Evolutionary conservation across 1,284 basidiomycete genomes (phyloP).

Genomic region (Anthracocystis walkeri): DNA sequence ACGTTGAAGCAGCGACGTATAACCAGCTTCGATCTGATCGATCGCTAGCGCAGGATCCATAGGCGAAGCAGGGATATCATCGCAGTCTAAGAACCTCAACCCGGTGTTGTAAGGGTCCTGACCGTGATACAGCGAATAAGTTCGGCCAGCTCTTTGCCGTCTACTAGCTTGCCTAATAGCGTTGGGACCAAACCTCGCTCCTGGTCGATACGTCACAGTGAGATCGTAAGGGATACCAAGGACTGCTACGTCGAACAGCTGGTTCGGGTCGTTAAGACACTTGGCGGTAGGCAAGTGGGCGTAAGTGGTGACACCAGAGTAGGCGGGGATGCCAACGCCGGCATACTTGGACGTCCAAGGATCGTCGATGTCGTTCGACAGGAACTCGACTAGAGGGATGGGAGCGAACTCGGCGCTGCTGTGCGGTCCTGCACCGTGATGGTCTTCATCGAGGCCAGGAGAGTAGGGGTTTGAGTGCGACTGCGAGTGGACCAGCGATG

Average conservation of each 20-base stretch:
- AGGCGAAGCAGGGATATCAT: conserved; percentile 49
- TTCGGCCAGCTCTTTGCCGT: conserved; percentile 40
- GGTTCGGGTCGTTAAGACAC: conserved; percentile 30
- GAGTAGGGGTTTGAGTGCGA: conserved; percentile 23
- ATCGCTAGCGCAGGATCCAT: conserved; percentile 50
- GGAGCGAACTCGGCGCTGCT: conserved; percentile 36
- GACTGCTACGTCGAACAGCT: conserved; percentile 51
- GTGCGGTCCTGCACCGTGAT: conserved; percentile 45
- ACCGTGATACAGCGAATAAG: conserved; percentile 40
- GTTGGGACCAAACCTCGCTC: conserved; percentile 49
- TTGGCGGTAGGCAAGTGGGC: conserved; percentile 49
- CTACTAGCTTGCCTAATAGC: conserved; percentile 50
- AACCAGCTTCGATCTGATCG: conserved; percentile 55
- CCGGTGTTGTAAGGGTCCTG: conserved; percentile 48
- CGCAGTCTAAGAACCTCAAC: conserved; percentile 54
- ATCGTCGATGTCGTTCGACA: conserved; percentile 42
- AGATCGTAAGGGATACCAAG: conserved; percentile 55
- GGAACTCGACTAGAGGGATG: conserved; percentile 42
- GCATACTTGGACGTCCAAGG: conserved; percentile 49
- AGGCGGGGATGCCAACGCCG: conserved; percentile 34
- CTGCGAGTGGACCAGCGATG: conserved; percentile 18
- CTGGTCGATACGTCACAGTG: conserved; percentile 53
- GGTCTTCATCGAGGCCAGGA: conserved; percentile 40
- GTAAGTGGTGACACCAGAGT: conserved; percentile 51
- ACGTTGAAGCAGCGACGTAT: conserved; percentile 35